phyloP scores from a whole-genome alignment of 1,139 yeast species.

The Arxiozyma slooffiae region DNA sequence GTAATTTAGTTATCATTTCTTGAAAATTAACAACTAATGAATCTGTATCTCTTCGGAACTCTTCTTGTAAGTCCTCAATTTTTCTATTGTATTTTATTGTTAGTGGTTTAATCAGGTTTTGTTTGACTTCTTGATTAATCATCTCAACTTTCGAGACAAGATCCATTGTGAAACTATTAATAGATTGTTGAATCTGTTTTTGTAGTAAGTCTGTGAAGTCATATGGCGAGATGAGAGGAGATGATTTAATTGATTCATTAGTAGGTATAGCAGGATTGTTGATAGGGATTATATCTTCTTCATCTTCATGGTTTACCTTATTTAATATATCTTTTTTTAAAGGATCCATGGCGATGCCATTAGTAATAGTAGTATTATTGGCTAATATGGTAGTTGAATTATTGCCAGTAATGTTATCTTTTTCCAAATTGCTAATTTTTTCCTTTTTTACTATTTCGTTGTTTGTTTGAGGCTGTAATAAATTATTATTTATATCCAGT shows the following conservation, averaged over 20 bases:
- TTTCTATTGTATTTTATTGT: constrained; percentile 29
- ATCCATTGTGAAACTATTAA: constrained; percentile 29
- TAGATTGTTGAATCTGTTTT: constrained; percentile 31
- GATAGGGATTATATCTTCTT: neutral
- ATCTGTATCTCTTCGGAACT: constrained; percentile 31
- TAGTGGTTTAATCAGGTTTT: constrained; percentile 28
- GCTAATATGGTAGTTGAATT: neutral
- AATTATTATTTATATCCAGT: no score
- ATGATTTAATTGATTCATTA: no score
- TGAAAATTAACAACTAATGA: constrained; percentile 29
- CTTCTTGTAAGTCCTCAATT: constrained; percentile 27
- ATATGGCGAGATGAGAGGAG: neutral
- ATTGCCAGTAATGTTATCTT: neutral
- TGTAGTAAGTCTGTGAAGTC: constrained; percentile 23
- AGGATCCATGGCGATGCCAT: neutral
- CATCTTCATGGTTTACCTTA: neutral
- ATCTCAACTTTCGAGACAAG: constrained; percentile 29
- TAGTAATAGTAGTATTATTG: neutral
- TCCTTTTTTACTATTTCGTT: neutral
- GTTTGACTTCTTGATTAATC: constrained; percentile 32
- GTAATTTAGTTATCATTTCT: constrained; percentile 18
- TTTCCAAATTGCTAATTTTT: neutral
- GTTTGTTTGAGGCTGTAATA: neutral
- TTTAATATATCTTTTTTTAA: neutral
- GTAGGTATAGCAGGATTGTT: neutral